Percentiles rank a stretch among this genome's conserved stretches.
These are phyloP conservation scores for Blastobotrys malaysiensis DNA, from an alignment of 1,139 yeast species.

Conservation along the genomic window DNA sequence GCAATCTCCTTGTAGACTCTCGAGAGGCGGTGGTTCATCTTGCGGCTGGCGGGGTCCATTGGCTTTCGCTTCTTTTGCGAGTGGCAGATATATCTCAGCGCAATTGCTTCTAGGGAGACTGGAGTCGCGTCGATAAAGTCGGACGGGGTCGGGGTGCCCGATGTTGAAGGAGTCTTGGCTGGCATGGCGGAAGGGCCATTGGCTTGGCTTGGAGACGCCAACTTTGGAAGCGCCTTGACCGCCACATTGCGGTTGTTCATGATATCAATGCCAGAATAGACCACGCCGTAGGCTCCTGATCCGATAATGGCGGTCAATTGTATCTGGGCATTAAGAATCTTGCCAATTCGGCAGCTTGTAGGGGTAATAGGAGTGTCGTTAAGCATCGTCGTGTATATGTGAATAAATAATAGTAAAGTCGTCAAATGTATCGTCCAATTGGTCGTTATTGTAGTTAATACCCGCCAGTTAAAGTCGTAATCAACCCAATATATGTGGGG, in stretches of 20 bases:
- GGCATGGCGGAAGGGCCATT: not conserved
- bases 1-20: constrained; percentile 55
- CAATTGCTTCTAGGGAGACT: not conserved
- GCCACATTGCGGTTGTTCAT: constrained; percentile 53
- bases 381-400: not conserved
- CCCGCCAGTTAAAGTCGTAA: too few relatives aligned
- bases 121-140: not conserved
- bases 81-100: not conserved
- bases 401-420: not conserved
- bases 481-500: not conserved
- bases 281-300: constrained; percentile 84
- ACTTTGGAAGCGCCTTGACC: constrained; percentile 63
- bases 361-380: not conserved
- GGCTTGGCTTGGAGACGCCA: not conserved
- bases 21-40: not conserved
- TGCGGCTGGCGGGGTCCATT: not conserved
- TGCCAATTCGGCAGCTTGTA: not conserved
- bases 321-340: not conserved
- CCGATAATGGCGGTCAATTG: constrained; percentile 39
- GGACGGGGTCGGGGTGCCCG: not conserved
- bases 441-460: not conserved
- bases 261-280: constrained; percentile 61
- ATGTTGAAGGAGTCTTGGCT: not conserved
- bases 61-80: not conserved
- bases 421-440: not conserved